Evolutionary conservation across 139 green algal genomes (phyloP).

Genomic region (Trebouxia sp.): DNA sequence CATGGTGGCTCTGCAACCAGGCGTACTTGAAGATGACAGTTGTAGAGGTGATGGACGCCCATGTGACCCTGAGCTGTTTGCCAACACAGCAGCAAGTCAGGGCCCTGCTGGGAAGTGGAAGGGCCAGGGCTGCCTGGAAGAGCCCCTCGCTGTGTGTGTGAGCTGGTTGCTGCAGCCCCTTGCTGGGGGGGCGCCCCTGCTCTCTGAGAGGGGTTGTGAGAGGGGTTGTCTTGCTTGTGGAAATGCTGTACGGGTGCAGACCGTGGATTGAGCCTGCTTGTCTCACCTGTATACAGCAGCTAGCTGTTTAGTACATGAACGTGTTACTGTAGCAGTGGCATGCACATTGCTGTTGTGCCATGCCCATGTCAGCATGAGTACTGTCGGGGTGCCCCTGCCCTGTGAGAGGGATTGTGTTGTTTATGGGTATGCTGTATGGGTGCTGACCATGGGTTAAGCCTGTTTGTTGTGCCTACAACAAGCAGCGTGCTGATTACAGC

Average conservation of each 20-base stretch:
- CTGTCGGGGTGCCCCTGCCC: too few species aligned
- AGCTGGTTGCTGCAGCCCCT: neutral
- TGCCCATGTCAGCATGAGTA: too few species aligned
- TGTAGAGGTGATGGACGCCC: slow-evolving; percentile 10
- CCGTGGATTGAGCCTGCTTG: neutral
- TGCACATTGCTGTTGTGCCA: too few species aligned
- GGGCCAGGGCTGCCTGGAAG: neutral
- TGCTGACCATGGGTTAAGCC: too few species aligned
- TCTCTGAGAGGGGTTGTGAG: neutral
- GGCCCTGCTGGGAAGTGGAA: neutral
- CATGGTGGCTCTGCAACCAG: too few species aligned
- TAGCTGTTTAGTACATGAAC: neutral
- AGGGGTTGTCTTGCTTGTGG: neutral
- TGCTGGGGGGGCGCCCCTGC: neutral
- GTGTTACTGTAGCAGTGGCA: neutral
- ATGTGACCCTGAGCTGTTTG: neutral
- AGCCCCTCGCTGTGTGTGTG: neutral
- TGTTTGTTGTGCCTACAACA: too few species aligned
- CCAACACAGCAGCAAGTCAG: neutral
- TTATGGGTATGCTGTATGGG: too few species aligned
- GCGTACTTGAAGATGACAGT: neutral
- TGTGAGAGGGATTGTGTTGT: too few species aligned
- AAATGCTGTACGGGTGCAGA: slow-evolving; percentile 13
- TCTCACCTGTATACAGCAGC: neutral
- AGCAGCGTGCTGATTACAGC: too few species aligned